These are phyloP conservation scores for Didymosphaeria variabile DNA, from an alignment of 2,329 filamentous ascomycete genomes.

Conservation along the genomic window DNA sequence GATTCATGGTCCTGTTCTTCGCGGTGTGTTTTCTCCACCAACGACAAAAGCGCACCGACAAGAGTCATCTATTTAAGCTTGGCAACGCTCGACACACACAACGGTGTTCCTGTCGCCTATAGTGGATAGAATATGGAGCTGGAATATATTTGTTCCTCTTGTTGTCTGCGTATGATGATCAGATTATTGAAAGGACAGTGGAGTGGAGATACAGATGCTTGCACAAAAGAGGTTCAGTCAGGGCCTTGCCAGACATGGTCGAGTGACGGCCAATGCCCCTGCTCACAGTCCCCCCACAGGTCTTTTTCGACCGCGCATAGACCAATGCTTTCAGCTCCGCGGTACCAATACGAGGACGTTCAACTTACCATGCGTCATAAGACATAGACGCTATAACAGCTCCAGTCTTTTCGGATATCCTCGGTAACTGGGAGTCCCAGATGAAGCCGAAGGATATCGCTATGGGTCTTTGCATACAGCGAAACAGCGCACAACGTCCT, in stretches of 20 bases:
- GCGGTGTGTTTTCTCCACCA: slow-evolving; percentile 10
- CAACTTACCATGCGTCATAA: no score
- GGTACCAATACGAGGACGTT: no score
- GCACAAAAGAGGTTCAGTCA: neutral
- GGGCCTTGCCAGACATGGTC: no score
- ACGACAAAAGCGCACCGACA: neutral
- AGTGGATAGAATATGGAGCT: neutral
- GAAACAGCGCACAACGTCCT: neutral
- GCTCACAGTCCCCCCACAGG: no score
- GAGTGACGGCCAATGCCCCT: no score
- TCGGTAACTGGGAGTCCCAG: neutral
- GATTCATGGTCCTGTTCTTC: neutral
- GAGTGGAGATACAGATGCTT: neutral
- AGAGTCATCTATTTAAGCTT: slow-evolving; percentile 2
- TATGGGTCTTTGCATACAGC: neutral
- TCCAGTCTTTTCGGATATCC: neutral
- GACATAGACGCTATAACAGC: no score
- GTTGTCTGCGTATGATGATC: neutral
- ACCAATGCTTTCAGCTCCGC: no score
- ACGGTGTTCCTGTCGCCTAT: neutral
- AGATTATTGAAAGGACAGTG: neutral
- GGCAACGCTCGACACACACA: neutral
- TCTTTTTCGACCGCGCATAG: no score
- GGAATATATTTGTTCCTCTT: neutral
- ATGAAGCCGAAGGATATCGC: neutral